These are phyloP conservation scores for Cladophialophora exuberans DNA, from an alignment of 2,329 filamentous ascomycete genomes.

Conservation along the genomic window DNA sequence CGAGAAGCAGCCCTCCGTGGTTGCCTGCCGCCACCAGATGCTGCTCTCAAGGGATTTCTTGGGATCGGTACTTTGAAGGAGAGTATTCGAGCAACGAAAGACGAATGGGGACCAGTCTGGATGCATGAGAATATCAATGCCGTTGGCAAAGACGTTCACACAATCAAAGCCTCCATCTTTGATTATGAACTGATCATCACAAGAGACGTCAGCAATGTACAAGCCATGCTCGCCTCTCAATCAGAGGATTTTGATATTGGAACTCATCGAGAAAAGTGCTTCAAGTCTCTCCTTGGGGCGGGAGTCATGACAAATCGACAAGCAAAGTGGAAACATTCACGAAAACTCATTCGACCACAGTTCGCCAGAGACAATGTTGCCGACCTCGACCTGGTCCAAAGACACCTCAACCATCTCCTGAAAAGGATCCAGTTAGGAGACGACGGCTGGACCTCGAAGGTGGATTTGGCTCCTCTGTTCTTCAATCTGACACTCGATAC, in stretches of 20 bases:
- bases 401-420: constrained; percentile 51
- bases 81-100: constrained; percentile 40
- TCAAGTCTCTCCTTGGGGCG: constrained; percentile 39
- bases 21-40: constrained; percentile 37
- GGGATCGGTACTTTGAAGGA: constrained; percentile 39
- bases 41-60: constrained; percentile 40
- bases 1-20: constrained; percentile 37
- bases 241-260: constrained; percentile 84
- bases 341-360: constrained; percentile 77
- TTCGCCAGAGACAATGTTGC: no score
- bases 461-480: constrained; percentile 77
- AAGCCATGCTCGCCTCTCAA: constrained; percentile 75
- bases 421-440: constrained; percentile 56
- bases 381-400: constrained; percentile 79
- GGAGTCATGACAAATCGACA: constrained; percentile 71
- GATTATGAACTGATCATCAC: constrained; percentile 53
- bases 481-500: constrained; percentile 68
- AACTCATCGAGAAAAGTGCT: constrained; percentile 68
- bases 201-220: constrained; percentile 51
- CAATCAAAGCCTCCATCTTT: constrained; percentile 41
- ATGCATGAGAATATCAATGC: constrained; percentile 39
- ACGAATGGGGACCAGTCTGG: constrained; percentile 41
- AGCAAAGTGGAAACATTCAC: constrained; percentile 73
- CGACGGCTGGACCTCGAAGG: constrained; percentile 55
- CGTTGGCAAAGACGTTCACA: constrained; percentile 38